A percentile compares a stretch with the other conserved stretches of the same genome.
Evolutionary conservation across 371 early-diverging fungal genomes (phyloP).

Genomic region (Mucor piriformis): DNA sequence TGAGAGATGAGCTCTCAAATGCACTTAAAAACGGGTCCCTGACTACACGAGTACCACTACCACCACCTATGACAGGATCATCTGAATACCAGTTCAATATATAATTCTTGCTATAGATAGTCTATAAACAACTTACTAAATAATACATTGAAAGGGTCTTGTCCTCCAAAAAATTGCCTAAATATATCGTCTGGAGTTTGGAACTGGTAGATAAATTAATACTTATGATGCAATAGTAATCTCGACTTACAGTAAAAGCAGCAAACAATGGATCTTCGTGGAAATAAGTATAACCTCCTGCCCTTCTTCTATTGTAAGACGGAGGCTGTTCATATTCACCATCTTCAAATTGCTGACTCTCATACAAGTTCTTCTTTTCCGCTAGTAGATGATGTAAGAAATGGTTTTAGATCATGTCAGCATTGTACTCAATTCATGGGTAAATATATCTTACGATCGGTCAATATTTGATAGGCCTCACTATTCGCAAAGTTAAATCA

Average conservation of each 20-base stretch:
- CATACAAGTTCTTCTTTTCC: slow-evolving; percentile 20
- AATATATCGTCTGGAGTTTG: slow-evolving; percentile 26
- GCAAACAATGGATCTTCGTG: slow-evolving; percentile 12
- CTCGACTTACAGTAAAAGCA: slow-evolving; percentile 14
- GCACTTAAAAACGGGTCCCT: neutral
- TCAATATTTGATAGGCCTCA: slow-evolving; percentile 26
- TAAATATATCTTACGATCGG: slow-evolving; percentile 22
- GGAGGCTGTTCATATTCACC: neutral
- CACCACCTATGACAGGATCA: slow-evolving; percentile 8
- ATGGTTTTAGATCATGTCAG: neutral
- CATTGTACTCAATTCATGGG: neutral
- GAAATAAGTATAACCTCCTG: neutral
- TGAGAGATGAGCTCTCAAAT: neutral
- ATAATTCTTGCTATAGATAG: neutral
- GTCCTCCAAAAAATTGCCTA: slow-evolving; percentile 16
- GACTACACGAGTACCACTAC: neutral
- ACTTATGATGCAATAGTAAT: neutral
- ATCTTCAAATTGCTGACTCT: neutral
- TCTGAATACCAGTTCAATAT: neutral
- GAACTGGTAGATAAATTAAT: neutral
- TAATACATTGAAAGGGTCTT: slow-evolving; percentile 19
- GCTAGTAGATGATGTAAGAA: slow-evolving; percentile 6
- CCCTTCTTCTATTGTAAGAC: neutral
- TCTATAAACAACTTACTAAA: slow-evolving; percentile 3
- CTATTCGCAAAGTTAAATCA: neutral